These are phyloP conservation scores for Wickerhamiella vanderwaltii DNA, from an alignment of 805 yeast species.

Conservation along the genomic window DNA sequence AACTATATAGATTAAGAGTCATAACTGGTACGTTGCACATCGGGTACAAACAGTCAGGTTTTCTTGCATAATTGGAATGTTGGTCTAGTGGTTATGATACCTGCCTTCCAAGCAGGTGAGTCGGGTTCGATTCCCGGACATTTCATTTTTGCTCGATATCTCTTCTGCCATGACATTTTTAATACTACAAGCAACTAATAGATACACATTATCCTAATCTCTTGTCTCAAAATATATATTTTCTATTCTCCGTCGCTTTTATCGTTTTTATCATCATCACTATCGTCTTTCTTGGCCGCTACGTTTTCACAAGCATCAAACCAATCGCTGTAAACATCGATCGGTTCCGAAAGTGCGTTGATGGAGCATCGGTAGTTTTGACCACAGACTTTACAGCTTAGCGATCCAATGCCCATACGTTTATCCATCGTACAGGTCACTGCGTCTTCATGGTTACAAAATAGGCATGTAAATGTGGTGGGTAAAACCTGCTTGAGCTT, in stretches of 20 bases:
- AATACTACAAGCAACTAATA: too few relatives aligned
- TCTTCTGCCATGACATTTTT: too few relatives aligned
- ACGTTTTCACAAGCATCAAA: conserved; percentile 90
- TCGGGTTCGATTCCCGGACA: conserved; percentile 89
- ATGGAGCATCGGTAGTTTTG: conserved; percentile 84
- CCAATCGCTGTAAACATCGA: conserved; percentile 95
- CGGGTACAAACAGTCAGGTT: too few relatives aligned
- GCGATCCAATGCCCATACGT: conserved; percentile 67
- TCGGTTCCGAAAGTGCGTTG: conserved; percentile 68
- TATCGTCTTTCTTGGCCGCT: conserved; percentile 44
- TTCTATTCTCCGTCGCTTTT: conserved; percentile 21
- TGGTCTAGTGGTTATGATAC: conserved; percentile 88
- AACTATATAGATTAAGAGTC: too few relatives aligned
- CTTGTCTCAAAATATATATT: too few relatives aligned
- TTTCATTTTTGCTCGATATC: conserved; percentile 33
- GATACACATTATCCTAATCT: too few relatives aligned
- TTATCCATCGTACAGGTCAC: conserved; percentile 82
- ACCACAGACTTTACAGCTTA: conserved; percentile 88
- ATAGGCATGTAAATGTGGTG: conserved; percentile 75
- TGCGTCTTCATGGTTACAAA: conserved; percentile 91
- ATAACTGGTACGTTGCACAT: too few relatives aligned
- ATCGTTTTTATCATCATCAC: conserved; percentile 20
- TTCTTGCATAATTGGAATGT: conserved; percentile 40
- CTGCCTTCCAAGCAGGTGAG: conserved; percentile 91
- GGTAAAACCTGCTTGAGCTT: conserved; percentile 69